Conservation (phyloP, 306 rosid genomes). For the Cotoneaster glaucophyllus region DNA sequence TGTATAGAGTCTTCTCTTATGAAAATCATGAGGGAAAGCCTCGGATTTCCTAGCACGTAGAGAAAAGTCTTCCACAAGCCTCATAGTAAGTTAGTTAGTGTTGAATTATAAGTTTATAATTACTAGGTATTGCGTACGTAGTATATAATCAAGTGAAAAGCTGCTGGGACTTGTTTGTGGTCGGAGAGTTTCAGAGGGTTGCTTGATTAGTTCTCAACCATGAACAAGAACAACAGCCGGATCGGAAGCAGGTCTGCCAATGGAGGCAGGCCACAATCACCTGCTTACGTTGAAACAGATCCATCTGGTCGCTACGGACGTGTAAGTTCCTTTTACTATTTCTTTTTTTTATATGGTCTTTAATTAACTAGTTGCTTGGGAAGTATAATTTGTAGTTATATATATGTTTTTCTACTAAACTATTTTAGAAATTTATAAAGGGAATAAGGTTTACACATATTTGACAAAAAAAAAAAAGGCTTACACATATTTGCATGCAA, state of each 20-base stretch:
- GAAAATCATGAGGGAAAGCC: constrained; percentile 84
- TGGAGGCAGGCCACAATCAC: constrained; percentile 30
- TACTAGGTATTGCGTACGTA: not conserved
- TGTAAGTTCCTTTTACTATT: constrained; percentile 33
- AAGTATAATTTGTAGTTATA: not conserved
- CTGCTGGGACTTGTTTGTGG: not conserved
- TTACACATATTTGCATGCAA: not conserved
- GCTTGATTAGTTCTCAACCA: constrained; percentile 3
- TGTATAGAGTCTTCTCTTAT: constrained; percentile 49
- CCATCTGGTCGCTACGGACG: constrained; percentile 88
- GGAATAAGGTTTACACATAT: too few relatives aligned
- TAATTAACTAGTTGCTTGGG: not conserved
- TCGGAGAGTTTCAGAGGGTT: not conserved
- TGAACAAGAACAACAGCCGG: constrained; percentile 34
- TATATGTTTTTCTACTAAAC: not conserved
- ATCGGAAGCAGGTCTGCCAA: constrained; percentile 18
- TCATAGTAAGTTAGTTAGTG: not conserved
- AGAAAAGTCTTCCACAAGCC: not conserved
- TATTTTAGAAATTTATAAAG: not conserved
- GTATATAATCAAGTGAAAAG: not conserved
- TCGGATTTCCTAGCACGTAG: constrained; percentile 62
- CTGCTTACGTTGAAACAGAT: constrained; percentile 71
- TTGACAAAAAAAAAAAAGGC: too few relatives aligned
- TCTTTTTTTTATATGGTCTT: not conserved
- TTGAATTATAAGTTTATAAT: not conserved